phyloP scores from a whole-genome alignment of 176 grass and related monocot species.

The Paspalum notatum region DNA sequence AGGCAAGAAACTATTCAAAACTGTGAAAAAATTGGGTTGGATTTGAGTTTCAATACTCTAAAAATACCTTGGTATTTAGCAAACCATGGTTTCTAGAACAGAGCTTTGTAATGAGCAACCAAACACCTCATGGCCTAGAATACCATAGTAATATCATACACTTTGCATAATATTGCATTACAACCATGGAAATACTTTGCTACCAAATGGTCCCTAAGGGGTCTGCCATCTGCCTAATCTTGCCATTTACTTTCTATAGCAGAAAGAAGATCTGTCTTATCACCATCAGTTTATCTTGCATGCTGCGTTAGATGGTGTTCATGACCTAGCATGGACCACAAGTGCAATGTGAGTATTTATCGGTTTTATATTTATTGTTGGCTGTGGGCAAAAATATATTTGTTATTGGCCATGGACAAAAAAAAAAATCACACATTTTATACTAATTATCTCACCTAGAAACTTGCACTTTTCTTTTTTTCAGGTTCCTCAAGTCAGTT shows the following conservation, averaged over 20 bases:
- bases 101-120: too few relatives aligned
- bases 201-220: too few relatives aligned
- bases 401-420: too few relatives aligned
- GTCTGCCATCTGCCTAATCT: slow-evolving; percentile 32
- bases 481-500: slow-evolving; percentile 89
- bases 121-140: too few relatives aligned
- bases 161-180: too few relatives aligned
- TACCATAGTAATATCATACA: too few relatives aligned
- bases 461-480: slow-evolving; percentile 7
- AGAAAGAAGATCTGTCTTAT: slow-evolving; percentile 89
- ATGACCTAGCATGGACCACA: slow-evolving; percentile 93
- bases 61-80: too few relatives aligned
- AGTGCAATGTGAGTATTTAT: slow-evolving; percentile 73
- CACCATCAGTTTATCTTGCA: slow-evolving; percentile 95
- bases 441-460: slow-evolving; percentile 23
- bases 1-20: too few relatives aligned
- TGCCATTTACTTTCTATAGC: slow-evolving; percentile 23
- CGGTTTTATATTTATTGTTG: neutral
- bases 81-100: too few relatives aligned
- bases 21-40: too few relatives aligned
- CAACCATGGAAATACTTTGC: too few relatives aligned
- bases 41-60: too few relatives aligned
- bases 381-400: neutral
- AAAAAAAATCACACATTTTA: neutral
- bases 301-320: slow-evolving; percentile 88